phyloP scores from a whole-genome alignment of 2,329 filamentous ascomycete species.

The Beauveria bassiana region DNA sequence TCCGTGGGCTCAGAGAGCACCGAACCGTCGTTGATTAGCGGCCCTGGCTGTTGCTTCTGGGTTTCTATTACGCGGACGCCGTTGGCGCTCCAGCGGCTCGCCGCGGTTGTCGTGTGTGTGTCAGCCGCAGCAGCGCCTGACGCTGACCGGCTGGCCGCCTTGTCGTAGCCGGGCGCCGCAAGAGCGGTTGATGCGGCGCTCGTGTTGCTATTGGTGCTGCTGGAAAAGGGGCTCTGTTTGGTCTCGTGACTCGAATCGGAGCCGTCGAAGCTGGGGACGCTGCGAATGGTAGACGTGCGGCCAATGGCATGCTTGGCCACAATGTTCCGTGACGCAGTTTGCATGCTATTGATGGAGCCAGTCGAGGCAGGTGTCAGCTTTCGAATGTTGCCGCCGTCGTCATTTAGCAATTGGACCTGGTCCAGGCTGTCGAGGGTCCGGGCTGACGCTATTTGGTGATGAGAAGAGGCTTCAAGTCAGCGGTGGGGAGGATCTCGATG shows the following conservation, averaged over 20 bases:
- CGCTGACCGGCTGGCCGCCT: conserved; percentile 6
- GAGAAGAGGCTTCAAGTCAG: conserved; percentile 8
- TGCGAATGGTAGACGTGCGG: conserved; percentile 43
- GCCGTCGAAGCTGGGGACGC: conserved; percentile 48
- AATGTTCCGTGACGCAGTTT: conserved; percentile 19
- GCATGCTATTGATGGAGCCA: conserved; percentile 33
- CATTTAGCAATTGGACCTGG: conserved; percentile 22
- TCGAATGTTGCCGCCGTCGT: conserved; percentile 21
- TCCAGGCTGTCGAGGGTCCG: conserved; percentile 14
- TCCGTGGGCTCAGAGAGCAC: conserved; percentile 27
- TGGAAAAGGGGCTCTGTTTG: conserved; percentile 46
- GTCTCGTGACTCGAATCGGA: conserved; percentile 37
- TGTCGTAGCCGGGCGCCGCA: conserved; percentile 26
- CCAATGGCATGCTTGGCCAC: conserved; percentile 24
- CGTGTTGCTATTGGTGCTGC: conserved; percentile 46
- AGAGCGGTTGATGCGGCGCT: conserved; percentile 37
- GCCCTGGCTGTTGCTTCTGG: conserved; percentile 14
- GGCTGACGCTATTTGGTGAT: not conserved
- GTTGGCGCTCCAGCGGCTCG: conserved; percentile 25
- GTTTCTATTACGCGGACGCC: conserved; percentile 24
- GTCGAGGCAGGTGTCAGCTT: conserved; percentile 32
- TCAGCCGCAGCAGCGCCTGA: conserved; percentile 25
- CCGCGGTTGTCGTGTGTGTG: conserved; percentile 25
- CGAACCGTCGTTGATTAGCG: conserved; percentile 19
- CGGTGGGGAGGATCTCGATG: not conserved